These are phyloP conservation scores for Hypericum perforatum DNA, from an alignment of 345 rosid genomes.

Conservation along the genomic window DNA sequence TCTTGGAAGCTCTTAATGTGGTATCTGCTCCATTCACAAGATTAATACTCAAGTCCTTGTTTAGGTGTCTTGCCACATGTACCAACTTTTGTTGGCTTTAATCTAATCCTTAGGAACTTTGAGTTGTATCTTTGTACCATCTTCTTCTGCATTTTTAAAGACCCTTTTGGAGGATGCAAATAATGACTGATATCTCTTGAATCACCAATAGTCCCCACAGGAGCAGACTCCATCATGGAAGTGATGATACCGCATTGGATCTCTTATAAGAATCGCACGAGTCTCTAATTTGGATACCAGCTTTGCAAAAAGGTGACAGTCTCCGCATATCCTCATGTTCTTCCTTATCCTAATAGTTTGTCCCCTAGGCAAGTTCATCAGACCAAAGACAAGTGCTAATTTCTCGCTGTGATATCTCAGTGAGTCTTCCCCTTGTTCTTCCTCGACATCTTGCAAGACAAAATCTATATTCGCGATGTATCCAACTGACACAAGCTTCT, in stretches of 20 bases:
- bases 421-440: slow-evolving; percentile 58
- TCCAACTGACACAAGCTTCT: slow-evolving; percentile 34
- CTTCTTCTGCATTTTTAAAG: no score
- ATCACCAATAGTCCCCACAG: slow-evolving; percentile 59
- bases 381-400: slow-evolving; percentile 47
- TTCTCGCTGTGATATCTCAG: slow-evolving; percentile 59
- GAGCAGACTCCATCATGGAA: slow-evolving; percentile 51
- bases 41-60: no score
- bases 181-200: no score
- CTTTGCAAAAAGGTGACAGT: slow-evolving; percentile 56
- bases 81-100: no score
- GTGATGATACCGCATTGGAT: slow-evolving; percentile 60
- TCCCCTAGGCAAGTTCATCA: slow-evolving; percentile 22
- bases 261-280: slow-evolving; percentile 44
- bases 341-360: slow-evolving; percentile 54
- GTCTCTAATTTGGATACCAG: slow-evolving; percentile 43
- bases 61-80: no score
- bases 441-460: slow-evolving; percentile 60
- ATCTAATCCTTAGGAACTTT: no score
- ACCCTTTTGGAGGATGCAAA: no score
- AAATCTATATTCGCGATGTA: slow-evolving; percentile 59
- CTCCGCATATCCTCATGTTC: slow-evolving; percentile 59
- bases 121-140: no score
- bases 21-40: no score
- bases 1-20: no score